Base-by-base conservation (phyloP, 345 rosid species). In the Gossypium sturtianum region DNA sequence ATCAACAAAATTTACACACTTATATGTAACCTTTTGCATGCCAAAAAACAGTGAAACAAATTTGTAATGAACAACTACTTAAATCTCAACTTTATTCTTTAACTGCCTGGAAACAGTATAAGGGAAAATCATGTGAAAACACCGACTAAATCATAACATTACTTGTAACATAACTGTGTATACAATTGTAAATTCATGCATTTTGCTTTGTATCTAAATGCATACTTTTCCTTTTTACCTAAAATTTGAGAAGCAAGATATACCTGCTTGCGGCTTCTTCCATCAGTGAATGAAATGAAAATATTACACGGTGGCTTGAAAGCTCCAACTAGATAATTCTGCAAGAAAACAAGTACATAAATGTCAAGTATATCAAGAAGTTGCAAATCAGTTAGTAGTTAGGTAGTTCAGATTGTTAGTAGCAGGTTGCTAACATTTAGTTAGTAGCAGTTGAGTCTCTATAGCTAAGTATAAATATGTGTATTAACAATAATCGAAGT, bases 191-290 rank as follows among this genome's bases (percentile, higher is more conserved):
- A 13, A 67, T 47, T 48, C 49, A n/a, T 64, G 25, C 15, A 41
- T 9, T 64, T 38, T 57, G 22, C 16, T 47, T 47, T 47, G 27
- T 56, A 20, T 65, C 9, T 41, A 65, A 4, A 65, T 17, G 51
- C 9, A 0, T 12, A 25, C 64, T 60, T 51, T 29, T 27, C 2
- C 2, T 15, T 7, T 25, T 23, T 9, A 48, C 20, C 41, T 48
- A 68, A 48, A 68, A 9, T 68, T 48, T 13, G 12, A 11, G 47
- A 29, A 29, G 60, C 48, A 25, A 43, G 53, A 60, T 48, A 49
- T 73, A 84, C 89, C 89, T 86, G 85, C 79, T 84, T 83, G 45
- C 84, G 83, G 66, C 77, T 83, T 78, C 85, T 84, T 81, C 82
- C 86, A 79, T 84, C 87, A 13, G 82, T 73, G 53, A 86, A 82